A percentile compares a stretch with the other conserved stretches of the same genome.
Conservation (phyloP, 2,329 filamentous ascomycete species). For the Sodiomyces alkalinus region DNA sequence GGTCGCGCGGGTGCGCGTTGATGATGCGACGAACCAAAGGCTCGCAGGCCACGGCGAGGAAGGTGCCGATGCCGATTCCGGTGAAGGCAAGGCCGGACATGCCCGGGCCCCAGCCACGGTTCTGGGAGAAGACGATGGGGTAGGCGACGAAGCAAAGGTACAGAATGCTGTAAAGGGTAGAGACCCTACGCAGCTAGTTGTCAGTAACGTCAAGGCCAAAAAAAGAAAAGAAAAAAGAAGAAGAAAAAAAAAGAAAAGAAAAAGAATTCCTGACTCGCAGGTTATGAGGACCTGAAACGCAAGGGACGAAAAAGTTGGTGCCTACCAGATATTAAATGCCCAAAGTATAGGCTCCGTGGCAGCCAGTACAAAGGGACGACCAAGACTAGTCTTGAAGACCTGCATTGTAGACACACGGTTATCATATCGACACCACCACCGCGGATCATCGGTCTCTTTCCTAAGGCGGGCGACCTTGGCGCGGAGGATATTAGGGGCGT, state of each 20-base stretch:
- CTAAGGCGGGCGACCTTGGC: conserved; percentile 47
- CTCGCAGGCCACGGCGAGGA: conserved; percentile 46
- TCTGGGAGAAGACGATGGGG: conserved; percentile 63
- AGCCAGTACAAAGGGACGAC: conserved; percentile 62
- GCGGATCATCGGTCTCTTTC: conserved; percentile 52
- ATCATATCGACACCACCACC: conserved; percentile 74
- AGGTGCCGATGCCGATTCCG: conserved; percentile 51
- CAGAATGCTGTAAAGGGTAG: conserved; percentile 71
- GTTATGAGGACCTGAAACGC: no score
- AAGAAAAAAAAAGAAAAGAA: neutral
- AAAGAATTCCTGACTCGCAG: no score
- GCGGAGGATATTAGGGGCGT: conserved; percentile 55
- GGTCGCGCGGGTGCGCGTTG: conserved; percentile 59
- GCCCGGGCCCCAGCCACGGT: conserved; percentile 63
- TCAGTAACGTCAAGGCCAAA: neutral
- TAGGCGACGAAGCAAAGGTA: conserved; percentile 88
- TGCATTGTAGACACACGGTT: conserved; percentile 47
- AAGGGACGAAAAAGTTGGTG: no score
- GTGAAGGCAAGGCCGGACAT: conserved; percentile 64
- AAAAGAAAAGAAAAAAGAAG: no score
- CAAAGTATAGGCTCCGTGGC: conserved; percentile 69
- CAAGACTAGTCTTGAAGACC: conserved; percentile 60
- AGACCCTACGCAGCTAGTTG: conserved; percentile 40
- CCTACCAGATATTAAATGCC: conserved; percentile 53
- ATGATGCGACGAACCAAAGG: conserved; percentile 65